Evolutionary conservation across 2,329 filamentous ascomycete species (phyloP).

Genomic region (Gyromitra esculenta): DNA sequence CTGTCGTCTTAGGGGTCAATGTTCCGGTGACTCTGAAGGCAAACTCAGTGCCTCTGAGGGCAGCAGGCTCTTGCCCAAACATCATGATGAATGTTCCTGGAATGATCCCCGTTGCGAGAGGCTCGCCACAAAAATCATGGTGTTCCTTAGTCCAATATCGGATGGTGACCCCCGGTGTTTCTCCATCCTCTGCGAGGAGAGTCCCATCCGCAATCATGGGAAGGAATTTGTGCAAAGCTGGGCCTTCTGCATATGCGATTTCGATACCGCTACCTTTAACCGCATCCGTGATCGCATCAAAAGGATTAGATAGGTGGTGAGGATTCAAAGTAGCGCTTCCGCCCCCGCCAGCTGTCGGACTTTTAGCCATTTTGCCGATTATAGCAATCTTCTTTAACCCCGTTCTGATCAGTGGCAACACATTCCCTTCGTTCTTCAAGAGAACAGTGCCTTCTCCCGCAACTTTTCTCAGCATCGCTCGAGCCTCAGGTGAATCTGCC

Average conservation of each 20-base stretch:
- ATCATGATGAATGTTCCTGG: conserved; percentile 27
- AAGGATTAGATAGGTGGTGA: conserved; percentile 74
- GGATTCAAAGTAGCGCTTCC: conserved; percentile 78
- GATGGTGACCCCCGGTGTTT: conserved; percentile 60
- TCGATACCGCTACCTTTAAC: conserved; percentile 68
- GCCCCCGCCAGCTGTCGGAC: conserved; percentile 81
- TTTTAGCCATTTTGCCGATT: conserved; percentile 74
- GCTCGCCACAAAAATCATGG: conserved; percentile 21
- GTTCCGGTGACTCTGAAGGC: conserved; percentile 71
- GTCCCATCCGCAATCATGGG: conserved; percentile 85
- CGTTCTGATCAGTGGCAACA: conserved; percentile 47
- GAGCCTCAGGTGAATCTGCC: conserved; percentile 18
- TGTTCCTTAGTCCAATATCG: conserved; percentile 25
- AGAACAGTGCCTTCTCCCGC: conserved; percentile 83
- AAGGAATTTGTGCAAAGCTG: conserved; percentile 87
- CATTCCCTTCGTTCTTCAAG: conserved; percentile 78
- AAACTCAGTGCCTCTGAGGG: conserved; percentile 65
- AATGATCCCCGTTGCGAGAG: conserved; percentile 5
- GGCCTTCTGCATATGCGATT: conserved; percentile 70
- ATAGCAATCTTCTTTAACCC: conserved; percentile 74
- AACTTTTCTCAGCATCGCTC: conserved; percentile 64
- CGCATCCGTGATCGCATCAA: conserved; percentile 73
- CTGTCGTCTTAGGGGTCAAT: conserved; percentile 68
- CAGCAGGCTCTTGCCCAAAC: conserved; percentile 27
- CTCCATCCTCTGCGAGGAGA: conserved; percentile 83